Evolutionary conservation across 495 filamentous ascomycete species (phyloP).

Genomic region (Tuber indicum): DNA sequence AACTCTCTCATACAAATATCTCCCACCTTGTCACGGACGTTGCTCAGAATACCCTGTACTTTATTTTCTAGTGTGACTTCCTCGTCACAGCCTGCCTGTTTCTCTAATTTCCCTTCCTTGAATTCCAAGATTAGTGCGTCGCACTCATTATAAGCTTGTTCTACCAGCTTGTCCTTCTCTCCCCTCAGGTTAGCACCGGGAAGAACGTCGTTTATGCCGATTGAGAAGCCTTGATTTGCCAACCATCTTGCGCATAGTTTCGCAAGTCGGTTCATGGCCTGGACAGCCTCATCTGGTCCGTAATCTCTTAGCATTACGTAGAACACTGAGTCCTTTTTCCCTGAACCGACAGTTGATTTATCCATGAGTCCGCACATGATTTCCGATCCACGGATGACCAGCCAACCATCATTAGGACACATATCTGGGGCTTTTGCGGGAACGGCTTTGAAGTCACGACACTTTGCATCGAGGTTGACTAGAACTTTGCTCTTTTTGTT

Average conservation of each 20-base stretch:
- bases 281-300: slow-evolving; percentile 78
- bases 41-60: slow-evolving; percentile 83
- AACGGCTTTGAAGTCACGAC: slow-evolving; percentile 65
- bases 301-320: slow-evolving; percentile 93
- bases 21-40: slow-evolving; percentile 82
- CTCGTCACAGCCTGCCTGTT: slow-evolving; percentile 80
- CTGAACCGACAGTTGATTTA: slow-evolving; percentile 87
- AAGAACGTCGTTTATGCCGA: slow-evolving; percentile 89
- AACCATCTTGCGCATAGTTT: slow-evolving; percentile 85
- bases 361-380: slow-evolving; percentile 99
- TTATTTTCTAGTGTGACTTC: slow-evolving; percentile 85
- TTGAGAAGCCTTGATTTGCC: slow-evolving; percentile 87
- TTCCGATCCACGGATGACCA: slow-evolving; percentile 91
- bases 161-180: slow-evolving; percentile 67
- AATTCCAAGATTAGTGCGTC: slow-evolving; percentile 78
- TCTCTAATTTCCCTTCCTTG: slow-evolving; percentile 68
- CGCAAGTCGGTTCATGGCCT: slow-evolving; percentile 88
- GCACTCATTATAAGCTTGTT: slow-evolving; percentile 70
- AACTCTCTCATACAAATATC: slow-evolving; percentile 83
- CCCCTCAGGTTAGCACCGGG: slow-evolving; percentile 61
- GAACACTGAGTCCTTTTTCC: slow-evolving; percentile 96
- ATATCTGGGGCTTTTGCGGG: slow-evolving; percentile 60
- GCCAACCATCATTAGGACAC: slow-evolving; percentile 73
- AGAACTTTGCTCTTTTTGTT: slow-evolving; percentile 70
- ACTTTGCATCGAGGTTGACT: slow-evolving; percentile 89